phyloP scores from a whole-genome alignment of 768 basidiomycete genomes.

The Postia placenta region DNA sequence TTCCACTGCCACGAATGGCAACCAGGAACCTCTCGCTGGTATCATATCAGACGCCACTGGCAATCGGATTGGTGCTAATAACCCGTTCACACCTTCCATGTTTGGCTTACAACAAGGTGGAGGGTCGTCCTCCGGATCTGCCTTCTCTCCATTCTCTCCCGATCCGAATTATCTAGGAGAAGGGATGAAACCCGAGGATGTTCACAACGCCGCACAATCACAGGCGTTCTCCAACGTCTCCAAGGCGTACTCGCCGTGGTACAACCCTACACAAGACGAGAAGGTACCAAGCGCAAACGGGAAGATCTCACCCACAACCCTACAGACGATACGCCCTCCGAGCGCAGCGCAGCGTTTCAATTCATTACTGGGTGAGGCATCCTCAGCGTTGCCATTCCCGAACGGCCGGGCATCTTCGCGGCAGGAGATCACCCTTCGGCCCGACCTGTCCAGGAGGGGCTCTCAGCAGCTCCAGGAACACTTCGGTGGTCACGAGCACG shows the following conservation, averaged over 20 bases:
- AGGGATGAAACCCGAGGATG: conserved; percentile 30
- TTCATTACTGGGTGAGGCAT: conserved; percentile 38
- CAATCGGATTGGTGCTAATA: conserved; percentile 12
- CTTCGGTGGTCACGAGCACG: conserved; percentile 20
- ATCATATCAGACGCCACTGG: conserved; percentile 12
- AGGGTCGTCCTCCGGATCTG: conserved; percentile 7
- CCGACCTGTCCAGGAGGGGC: conserved; percentile 13
- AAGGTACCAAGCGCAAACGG: conserved; percentile 27
- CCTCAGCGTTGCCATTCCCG: conserved; percentile 19
- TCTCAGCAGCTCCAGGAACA: conserved; percentile 15
- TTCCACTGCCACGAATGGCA: not conserved
- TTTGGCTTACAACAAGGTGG: conserved; percentile 12
- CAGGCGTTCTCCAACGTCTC: conserved; percentile 43
- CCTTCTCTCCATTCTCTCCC: conserved; percentile 76
- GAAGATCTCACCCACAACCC: conserved; percentile 38
- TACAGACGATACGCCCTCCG: conserved; percentile 28
- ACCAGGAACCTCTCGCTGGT: conserved; percentile 1
- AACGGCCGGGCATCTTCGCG: conserved; percentile 36
- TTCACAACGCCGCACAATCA: conserved; percentile 26
- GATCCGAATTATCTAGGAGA: conserved; percentile 50
- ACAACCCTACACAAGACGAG: conserved; percentile 37
- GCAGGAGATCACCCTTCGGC: conserved; percentile 31
- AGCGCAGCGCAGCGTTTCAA: conserved; percentile 41
- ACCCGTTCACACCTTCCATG: conserved; percentile 14
- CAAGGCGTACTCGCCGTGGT: conserved; percentile 46